Base-by-base conservation (phyloP, 2,329 filamentous ascomycete species). In the Alternaria sp. region DNA sequence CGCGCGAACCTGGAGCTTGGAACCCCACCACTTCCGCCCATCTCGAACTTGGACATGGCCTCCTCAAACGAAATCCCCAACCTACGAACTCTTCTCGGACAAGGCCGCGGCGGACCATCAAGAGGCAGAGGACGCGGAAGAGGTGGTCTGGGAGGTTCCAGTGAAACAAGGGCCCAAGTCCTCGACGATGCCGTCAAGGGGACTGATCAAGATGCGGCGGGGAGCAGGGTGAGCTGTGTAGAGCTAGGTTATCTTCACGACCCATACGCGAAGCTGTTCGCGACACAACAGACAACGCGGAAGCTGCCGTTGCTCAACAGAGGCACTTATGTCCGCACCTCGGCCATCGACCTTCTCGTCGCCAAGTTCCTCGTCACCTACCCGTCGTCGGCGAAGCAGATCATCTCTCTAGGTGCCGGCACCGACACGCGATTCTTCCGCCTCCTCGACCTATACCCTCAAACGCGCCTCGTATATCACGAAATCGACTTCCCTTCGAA, bases 271-370 rank as follows among this genome's bases (percentile, higher is more conserved):
- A 82, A 82, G 57, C 85, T 85, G 58, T 93, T 97, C 77, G 89
- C 91, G 3, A 80, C 80, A 49, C 85, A 83, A 63, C 81, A 84
- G 15, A 73, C 84, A 2, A 83, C 88, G 12, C 87, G 91, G 67
- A 86, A 95, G 61, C 85, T 96, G 67, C 96, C 96, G 55, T 92
- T 99, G 66, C 97, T 99, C 75, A 98, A 99, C 77, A 85, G 95
- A 88, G 93, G 93, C 56, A 98, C 95, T n/a, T 98, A 97, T 75
- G 91, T 94, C 21, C 90, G 96, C 65, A 97, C 94, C 9, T 88
- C 86, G 6, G 92, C 92, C 23, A 89, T 99, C 67, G 93, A 99
- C 80, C 83, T 81, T 12, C 87, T 99, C 1, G 88, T 98, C 44
- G 79, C 87, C 55, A 84, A 83, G 8, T 98, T 98, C 73, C 83